phyloP scores from a whole-genome alignment of 2,329 filamentous ascomycete genomes.

The Colletotrichum endophyticum region DNA sequence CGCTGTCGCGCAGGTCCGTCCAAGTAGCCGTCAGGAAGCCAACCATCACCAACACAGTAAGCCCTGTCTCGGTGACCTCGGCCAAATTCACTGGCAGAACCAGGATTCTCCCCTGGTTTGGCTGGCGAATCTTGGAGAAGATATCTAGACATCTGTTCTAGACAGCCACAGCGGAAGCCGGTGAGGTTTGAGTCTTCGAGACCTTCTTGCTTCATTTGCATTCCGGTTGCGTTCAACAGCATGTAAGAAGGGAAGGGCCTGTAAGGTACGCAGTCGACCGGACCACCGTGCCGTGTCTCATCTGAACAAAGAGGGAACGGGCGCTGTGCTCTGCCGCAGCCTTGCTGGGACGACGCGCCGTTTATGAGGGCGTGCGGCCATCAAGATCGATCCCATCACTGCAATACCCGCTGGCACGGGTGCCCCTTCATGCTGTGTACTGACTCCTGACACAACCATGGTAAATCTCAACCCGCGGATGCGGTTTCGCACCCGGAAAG shows the following conservation, averaged over 20 bases:
- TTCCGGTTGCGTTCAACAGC: not conserved
- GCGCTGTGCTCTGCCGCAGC: not conserved
- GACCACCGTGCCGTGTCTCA: conserved; percentile 3
- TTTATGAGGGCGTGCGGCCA: not conserved
- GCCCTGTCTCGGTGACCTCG: conserved; percentile 16
- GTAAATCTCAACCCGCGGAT: not conserved
- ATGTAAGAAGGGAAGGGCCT: not conserved
- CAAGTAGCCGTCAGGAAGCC: not conserved
- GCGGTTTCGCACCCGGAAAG: not conserved
- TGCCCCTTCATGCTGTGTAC: not conserved
- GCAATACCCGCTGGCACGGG: not conserved
- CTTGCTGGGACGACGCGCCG: conserved; percentile 4
- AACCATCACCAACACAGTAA: not conserved
- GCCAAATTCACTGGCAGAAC: not conserved
- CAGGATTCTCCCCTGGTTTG: not conserved
- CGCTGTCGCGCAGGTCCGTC: not conserved
- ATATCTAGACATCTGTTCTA: conserved; percentile 7
- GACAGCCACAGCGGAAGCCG: not conserved
- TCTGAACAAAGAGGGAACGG: not conserved
- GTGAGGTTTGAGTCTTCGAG: not conserved
- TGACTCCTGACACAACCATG: not conserved
- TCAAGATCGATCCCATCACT: not conserved
- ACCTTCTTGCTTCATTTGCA: conserved; percentile 1
- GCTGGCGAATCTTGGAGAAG: not conserved
- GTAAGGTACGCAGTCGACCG: not conserved